These are phyloP conservation scores for Fusarium hainanense DNA, from an alignment of 2,329 filamentous ascomycete species.

Conservation along the genomic window DNA sequence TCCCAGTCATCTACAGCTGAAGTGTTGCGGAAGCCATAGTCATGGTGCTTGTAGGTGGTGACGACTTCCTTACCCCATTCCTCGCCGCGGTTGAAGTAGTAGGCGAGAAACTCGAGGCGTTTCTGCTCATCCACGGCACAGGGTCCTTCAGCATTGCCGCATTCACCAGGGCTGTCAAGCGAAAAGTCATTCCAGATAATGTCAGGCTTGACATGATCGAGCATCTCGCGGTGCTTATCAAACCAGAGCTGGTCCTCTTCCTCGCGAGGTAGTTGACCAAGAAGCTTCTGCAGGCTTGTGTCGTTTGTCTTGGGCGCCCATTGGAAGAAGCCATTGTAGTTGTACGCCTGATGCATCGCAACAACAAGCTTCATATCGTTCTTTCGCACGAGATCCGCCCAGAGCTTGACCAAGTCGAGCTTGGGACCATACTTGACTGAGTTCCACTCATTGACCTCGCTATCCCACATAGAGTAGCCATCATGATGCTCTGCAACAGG, in stretches of 20 bases:
- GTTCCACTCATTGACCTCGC: slow-evolving; percentile 25
- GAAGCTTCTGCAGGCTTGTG: slow-evolving; percentile 4
- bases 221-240: slow-evolving; percentile 16
- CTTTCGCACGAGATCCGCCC: slow-evolving; percentile 7
- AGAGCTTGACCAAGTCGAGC: slow-evolving; percentile 10
- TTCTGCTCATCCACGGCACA: slow-evolving; percentile 15
- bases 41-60: slow-evolving; percentile 16
- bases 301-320: slow-evolving; percentile 16
- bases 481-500: slow-evolving; percentile 24
- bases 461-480: slow-evolving; percentile 27
- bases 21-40: slow-evolving; percentile 17
- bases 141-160: neutral
- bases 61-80: slow-evolving; percentile 18
- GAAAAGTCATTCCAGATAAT: slow-evolving; percentile 28
- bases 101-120: slow-evolving; percentile 1
- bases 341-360: slow-evolving; percentile 27
- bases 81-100: slow-evolving; percentile 18
- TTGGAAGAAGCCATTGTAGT: slow-evolving; percentile 21
- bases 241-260: slow-evolving; percentile 13
- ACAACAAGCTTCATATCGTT: slow-evolving; percentile 23
- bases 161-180: slow-evolving; percentile 4
- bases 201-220: slow-evolving; percentile 16
- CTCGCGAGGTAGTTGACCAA: neutral
- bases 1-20: slow-evolving; percentile 18
- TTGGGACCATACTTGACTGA: slow-evolving; percentile 14